phyloP scores from a whole-genome alignment of 2,329 filamentous ascomycete species.

The Exophiala viscosa region DNA sequence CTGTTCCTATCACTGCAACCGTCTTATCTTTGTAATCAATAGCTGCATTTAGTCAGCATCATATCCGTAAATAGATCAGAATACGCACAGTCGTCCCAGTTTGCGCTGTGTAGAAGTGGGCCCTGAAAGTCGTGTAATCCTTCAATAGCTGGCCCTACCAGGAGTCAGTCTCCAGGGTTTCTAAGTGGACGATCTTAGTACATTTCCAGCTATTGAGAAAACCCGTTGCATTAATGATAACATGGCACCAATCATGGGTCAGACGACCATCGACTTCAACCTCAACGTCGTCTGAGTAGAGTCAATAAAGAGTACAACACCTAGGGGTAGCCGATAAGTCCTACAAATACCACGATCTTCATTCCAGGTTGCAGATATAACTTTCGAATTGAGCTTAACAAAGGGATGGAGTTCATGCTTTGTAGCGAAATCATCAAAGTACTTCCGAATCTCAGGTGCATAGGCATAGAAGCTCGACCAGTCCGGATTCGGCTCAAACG shows the following conservation, averaged over 20 bases:
- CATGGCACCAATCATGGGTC: constrained; percentile 31
- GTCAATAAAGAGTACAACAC: no score
- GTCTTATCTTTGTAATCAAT: constrained; percentile 27
- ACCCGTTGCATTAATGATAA: constrained; percentile 33
- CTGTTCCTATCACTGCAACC: constrained; percentile 28
- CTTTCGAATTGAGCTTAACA: not conserved
- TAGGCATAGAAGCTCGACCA: constrained; percentile 24
- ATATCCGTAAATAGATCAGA: constrained; percentile 26
- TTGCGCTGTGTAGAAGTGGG: constrained; percentile 24
- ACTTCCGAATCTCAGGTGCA: constrained; percentile 27
- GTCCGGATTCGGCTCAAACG: constrained; percentile 21
- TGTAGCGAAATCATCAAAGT: constrained; percentile 26
- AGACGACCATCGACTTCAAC: not conserved
- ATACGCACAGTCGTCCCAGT: not conserved
- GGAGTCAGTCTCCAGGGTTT: no score
- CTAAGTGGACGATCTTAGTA: constrained; percentile 31
- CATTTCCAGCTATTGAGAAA: constrained; percentile 28
- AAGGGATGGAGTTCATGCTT: constrained; percentile 17
- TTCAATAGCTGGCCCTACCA: no score
- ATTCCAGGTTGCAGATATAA: not conserved
- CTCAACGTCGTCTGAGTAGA: no score
- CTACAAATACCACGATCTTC: not conserved
- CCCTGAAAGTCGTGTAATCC: no score
- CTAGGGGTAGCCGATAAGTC: not conserved
- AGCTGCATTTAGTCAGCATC: constrained; percentile 32